Conservation (phyloP, 805 yeast species). For the Yarrowia yakushimensis region DNA sequence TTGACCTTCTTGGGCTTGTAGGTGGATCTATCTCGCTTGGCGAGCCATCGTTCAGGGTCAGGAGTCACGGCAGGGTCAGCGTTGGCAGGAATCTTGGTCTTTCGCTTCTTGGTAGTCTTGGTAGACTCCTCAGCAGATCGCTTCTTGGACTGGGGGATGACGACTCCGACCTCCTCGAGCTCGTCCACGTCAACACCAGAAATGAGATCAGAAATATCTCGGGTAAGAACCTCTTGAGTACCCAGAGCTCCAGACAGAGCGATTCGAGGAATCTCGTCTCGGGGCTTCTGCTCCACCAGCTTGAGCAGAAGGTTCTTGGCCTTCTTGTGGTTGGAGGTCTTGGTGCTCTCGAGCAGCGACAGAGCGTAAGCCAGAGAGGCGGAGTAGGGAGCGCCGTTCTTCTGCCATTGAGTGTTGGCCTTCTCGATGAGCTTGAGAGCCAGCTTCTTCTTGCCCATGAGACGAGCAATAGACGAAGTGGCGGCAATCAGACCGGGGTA, state of each 20-base stretch:
- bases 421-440: constrained; percentile 38
- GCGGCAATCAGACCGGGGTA: constrained; percentile 52
- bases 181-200: constrained; percentile 33
- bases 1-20: constrained; percentile 76
- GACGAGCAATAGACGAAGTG: constrained; percentile 50
- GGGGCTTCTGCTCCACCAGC: constrained; percentile 25
- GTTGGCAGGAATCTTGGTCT: constrained; percentile 41
- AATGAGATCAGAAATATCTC: constrained; percentile 26
- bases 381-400: neutral
- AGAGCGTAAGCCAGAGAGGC: constrained; percentile 37
- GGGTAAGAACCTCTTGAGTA: constrained; percentile 33
- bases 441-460: constrained; percentile 41
- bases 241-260: constrained; percentile 32
- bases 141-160: constrained; percentile 35
- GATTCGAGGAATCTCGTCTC: constrained; percentile 33
- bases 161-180: constrained; percentile 30
- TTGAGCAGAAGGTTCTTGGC: constrained; percentile 37
- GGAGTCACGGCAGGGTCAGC: constrained; percentile 43
- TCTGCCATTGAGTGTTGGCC: constrained; percentile 35
- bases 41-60: constrained; percentile 87
- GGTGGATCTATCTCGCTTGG: constrained; percentile 77
- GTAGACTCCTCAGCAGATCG: constrained; percentile 33
- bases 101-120: constrained; percentile 36
- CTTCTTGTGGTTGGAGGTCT: constrained; percentile 28
- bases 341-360: constrained; percentile 39